Base-by-base conservation (phyloP, 2,329 filamentous ascomycete species). In the Aspergillus phoenicis region DNA sequence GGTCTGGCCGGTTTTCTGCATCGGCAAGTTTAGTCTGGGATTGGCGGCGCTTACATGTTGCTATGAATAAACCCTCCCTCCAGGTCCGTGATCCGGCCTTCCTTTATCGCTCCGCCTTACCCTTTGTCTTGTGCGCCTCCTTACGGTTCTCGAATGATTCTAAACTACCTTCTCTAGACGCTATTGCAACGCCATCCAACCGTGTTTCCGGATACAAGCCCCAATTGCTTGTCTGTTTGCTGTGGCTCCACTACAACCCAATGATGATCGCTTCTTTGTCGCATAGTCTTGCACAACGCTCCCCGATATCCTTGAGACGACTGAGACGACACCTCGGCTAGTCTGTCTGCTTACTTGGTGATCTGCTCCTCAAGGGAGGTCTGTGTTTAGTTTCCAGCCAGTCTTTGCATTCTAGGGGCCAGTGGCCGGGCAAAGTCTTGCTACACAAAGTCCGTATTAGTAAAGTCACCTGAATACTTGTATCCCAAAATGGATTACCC, bases 401-500 rank as follows among this genome's bases (percentile, higher is more conserved):
- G 7, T 30, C 26, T 26, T 51, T 51, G 26, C 47, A 51, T 11
- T 51, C 26, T 51, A 30, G 26, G 33, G 26, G 47, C 26, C 47
- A 28, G 45, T 49, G 22, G 45, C 45, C 45, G 22, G 26, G 45
- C 22, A 13, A 41, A 41, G 38, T 11, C 22, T 45, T 36, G 33
- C 22, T 33, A 41, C 53, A 33, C 39, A 22, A 36, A 43, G 20
- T 26, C 26, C 26, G 47, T 51, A 51, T 51, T 30, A 36, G 28
- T 47, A 47, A 28, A 45, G 24, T 7, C 28, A 56, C 22, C 30
- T 33, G 39, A n/a, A 36, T 45, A 47, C 13, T 11, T n/a, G 24
- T 28, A 43, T 20, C 45, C 28, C 39, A 66, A 60, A 39, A 70
- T 70, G 68, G 69, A 70, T 15, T 65, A 66, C 43, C 52, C 63